These are phyloP conservation scores for Tolypocladium guangdongense DNA, from an alignment of 2,329 filamentous ascomycete species.

Conservation along the genomic window DNA sequence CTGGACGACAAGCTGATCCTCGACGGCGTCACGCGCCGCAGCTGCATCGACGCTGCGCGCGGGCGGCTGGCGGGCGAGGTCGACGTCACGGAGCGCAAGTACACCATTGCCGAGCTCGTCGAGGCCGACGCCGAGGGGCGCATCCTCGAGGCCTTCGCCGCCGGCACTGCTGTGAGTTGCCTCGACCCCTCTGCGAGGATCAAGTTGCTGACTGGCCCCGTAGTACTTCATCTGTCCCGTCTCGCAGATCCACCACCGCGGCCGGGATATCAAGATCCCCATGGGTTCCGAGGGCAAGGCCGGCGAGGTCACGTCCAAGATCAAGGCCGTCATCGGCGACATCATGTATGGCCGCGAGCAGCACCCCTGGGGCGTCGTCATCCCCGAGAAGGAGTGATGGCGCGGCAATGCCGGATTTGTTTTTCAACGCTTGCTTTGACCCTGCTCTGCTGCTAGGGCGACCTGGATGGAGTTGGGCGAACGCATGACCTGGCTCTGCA, in stretches of 20 bases:
- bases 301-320: constrained; percentile 45
- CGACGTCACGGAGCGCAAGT: constrained; percentile 71
- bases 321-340: constrained; percentile 58
- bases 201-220: constrained; percentile 8
- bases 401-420: not conserved
- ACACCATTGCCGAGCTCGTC: constrained; percentile 68
- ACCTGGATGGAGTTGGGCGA: not conserved
- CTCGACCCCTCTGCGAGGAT: not conserved
- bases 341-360: constrained; percentile 65
- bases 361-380: constrained; percentile 59
- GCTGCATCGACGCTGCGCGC: constrained; percentile 61
- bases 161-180: constrained; percentile 67
- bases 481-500: not conserved
- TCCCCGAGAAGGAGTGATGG: constrained; percentile 44
- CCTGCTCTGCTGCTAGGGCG: not conserved
- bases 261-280: constrained; percentile 50
- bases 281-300: constrained; percentile 38
- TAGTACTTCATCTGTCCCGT: constrained; percentile 63
- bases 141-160: constrained; percentile 73
- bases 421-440: not conserved
- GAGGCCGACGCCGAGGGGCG: constrained; percentile 65
- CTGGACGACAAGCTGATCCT: constrained; percentile 76
- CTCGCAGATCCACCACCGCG: constrained; percentile 56
- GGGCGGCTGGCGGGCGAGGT: constrained; percentile 47
- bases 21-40: constrained; percentile 77